These are phyloP conservation scores for Rosa multiflora DNA, from an alignment of 306 rosid genomes.

Conservation along the genomic window DNA sequence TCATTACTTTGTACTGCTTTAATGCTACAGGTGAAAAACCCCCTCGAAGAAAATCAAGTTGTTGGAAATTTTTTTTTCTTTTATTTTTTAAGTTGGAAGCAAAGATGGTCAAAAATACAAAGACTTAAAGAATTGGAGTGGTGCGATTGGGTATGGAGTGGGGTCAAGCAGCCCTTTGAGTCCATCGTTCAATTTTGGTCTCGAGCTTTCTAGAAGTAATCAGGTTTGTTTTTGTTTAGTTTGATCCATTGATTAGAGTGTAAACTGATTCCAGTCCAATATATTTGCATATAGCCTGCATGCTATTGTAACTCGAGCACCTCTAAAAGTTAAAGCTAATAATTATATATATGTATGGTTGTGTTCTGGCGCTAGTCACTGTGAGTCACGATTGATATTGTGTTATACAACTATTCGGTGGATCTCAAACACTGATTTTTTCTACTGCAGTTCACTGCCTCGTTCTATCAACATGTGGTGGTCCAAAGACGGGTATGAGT, in stretches of 20 bases:
- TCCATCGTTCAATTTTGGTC: conserved; percentile 87
- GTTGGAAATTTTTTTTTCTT: conserved; percentile 59
- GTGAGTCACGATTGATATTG: neutral
- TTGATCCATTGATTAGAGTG: conserved; percentile 22
- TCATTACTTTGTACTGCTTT: conserved; percentile 29
- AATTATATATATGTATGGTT: neutral
- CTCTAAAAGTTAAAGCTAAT: neutral
- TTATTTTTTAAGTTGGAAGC: conserved; percentile 46
- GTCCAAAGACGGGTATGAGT: conserved; percentile 89
- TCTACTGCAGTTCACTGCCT: conserved; percentile 80
- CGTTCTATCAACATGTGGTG: conserved; percentile 94
- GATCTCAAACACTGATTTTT: conserved; percentile 28
- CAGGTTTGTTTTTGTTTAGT: conserved; percentile 47
- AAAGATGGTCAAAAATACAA: conserved; percentile 41
- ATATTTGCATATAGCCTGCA: neutral
- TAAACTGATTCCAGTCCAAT: neutral
- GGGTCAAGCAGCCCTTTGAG: conserved; percentile 89
- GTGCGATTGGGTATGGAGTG: conserved; percentile 81
- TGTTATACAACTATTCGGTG: neutral
- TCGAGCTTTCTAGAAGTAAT: conserved; percentile 77
- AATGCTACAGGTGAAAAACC: conserved; percentile 83
- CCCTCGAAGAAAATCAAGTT: conserved; percentile 67
- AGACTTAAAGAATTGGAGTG: conserved; percentile 83
- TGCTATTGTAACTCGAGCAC: neutral
- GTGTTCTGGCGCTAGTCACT: neutral